Evolutionary conservation across 768 basidiomycete species (phyloP), one percentile per base, ranked within the genome.

Genomic region (Cantharellus anzutake): DNA sequence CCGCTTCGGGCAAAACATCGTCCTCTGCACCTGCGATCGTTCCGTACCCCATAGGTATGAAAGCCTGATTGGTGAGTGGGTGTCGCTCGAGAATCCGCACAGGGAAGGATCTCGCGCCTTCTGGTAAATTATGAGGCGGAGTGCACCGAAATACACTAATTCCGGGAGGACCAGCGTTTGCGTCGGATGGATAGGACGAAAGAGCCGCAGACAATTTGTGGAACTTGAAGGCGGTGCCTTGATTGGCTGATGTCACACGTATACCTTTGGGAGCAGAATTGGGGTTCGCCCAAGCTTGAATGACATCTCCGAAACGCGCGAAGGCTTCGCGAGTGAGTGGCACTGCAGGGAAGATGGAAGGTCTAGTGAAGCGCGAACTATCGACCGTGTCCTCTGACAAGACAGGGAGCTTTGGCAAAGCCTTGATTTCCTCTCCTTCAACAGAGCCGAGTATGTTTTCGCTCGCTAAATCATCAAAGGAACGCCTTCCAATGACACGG

Each of bases 201-300:
- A 72, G 71, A 39, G 88, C 71, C n/a, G 82, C 74, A 2, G 88
- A 78, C 41, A 98, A 77, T 68, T 92, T 87, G 73, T 98, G 91
- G 72, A 86, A 97, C 70, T 99, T 99, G 65, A 71, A 76, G 0
- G 96, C 96, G 2, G 90, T 88, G 48, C 88, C 91, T 63, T 79
- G 83, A 70, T 98, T 98, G 38, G 90, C 92, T 16, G 77, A 72
- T 2, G 90, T 90, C 58, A 89, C 77, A 65, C 78, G 81, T 42
- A 79, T 78, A 4, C 77, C 80, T 57, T 78, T 80, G 1, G 90
- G 78, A 3, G 79, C 83, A 7, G 82, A 77, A 11, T 77, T 69
- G 50, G 77, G 74, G 66, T 86, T 80, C 1, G 75, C 73, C 68
- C 86, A 96, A 1, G 84, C 91, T 72, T 98, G 90, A 56, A 97